Conservation (phyloP, 2,329 filamentous ascomycete genomes). For the Macrophomina pseudophaseolina region DNA sequence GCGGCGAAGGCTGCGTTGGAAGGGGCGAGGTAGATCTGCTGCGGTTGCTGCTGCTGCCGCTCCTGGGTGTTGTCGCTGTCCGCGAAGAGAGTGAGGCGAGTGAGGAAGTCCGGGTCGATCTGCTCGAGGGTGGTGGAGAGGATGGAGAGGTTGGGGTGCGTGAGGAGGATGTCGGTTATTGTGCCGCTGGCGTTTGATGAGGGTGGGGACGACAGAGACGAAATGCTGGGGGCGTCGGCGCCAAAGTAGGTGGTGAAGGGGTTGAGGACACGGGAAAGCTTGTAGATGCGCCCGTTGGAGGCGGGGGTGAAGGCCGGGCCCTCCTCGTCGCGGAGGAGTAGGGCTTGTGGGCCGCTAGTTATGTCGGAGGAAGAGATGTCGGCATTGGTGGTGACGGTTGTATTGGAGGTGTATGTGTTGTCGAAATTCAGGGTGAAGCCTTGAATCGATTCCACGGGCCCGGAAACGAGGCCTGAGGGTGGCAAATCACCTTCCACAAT, state of each 20-base stretch:
- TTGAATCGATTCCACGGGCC: background rate
- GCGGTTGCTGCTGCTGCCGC: too few relatives aligned
- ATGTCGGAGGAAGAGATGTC: background rate
- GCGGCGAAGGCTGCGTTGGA: background rate
- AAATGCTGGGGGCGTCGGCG: background rate
- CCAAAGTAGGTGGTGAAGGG: conserved; percentile 14
- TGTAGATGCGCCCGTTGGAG: conserved; percentile 12
- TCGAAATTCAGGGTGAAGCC: conserved; percentile 2
- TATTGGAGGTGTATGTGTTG: background rate
- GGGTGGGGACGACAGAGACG: background rate
- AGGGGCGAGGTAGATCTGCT: conserved; percentile 1
- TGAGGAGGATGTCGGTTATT: background rate
- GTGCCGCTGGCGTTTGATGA: background rate
- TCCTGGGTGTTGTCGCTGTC: background rate
- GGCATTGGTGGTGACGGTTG: background rate
- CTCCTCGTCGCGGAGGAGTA: background rate
- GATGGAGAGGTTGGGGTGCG: background rate
- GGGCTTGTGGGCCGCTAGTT: background rate
- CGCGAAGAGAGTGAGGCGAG: background rate
- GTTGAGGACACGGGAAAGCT: background rate
- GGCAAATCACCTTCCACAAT: background rate
- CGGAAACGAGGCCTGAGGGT: background rate
- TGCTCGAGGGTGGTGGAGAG: background rate
- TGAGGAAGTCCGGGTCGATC: background rate
- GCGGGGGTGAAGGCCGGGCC: background rate